Evolutionary conservation across 139 green algal species (phyloP).

Genomic region (Pleodorina starrii): DNA sequence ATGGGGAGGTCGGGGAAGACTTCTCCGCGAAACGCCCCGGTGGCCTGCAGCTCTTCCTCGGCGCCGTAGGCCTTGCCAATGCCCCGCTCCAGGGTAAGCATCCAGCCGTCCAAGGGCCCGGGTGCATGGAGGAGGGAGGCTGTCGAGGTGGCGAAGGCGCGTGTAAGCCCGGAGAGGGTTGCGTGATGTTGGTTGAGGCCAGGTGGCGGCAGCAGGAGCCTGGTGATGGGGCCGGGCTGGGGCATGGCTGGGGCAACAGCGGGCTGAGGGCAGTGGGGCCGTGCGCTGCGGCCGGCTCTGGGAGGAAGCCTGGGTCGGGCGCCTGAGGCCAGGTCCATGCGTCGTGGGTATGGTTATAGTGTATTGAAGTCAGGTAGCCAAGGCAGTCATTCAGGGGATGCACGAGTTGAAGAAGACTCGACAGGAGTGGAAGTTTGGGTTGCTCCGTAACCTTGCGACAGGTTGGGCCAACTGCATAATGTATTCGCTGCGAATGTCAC

Average conservation of each 20-base stretch:
- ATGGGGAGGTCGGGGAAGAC: slow-evolving; percentile 83
- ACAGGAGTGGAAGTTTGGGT: too few species aligned
- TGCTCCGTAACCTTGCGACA: not conserved
- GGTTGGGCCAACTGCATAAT: too few species aligned
- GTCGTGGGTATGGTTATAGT: not conserved
- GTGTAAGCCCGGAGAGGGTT: too few species aligned
- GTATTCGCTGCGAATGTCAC: too few species aligned
- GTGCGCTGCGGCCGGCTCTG: too few species aligned
- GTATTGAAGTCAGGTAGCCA: too few species aligned
- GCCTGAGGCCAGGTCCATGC: not conserved
- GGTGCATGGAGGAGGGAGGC: too few species aligned
- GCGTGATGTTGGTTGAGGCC: too few species aligned
- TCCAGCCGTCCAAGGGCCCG: not conserved
- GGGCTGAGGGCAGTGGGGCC: too few species aligned
- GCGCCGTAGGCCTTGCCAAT: slow-evolving; percentile 50
- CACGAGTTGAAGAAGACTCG: too few species aligned
- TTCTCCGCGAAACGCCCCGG: slow-evolving; percentile 67
- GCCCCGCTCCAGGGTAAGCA: slow-evolving; percentile 62
- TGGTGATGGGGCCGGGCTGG: not conserved
- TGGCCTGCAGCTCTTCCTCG: slow-evolving; percentile 71
- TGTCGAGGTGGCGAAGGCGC: too few species aligned
- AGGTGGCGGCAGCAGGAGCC: not conserved
- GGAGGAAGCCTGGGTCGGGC: not conserved
- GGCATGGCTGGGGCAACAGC: not conserved
- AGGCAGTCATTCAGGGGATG: too few species aligned